Evolutionary conservation across 2,329 filamentous ascomycete genomes (phyloP).

Genomic region (Phyllosticta citriasiana): DNA sequence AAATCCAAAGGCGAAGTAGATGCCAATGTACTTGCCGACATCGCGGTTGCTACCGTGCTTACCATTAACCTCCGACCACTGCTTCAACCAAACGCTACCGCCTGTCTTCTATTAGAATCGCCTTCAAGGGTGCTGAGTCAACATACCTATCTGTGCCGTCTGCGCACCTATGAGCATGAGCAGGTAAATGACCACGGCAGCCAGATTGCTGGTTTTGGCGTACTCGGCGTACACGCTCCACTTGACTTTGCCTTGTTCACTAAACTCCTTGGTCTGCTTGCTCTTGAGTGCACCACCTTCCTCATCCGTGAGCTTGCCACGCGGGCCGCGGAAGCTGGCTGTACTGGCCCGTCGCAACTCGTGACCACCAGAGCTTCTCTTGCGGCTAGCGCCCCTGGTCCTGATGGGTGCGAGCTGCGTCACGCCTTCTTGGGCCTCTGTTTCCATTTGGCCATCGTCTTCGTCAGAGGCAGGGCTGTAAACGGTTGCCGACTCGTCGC

Average conservation of each 20-base stretch:
- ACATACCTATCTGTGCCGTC: slow-evolving; percentile 65
- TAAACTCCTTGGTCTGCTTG: slow-evolving; percentile 76
- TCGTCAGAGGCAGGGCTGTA: slow-evolving; percentile 39
- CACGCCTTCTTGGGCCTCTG: slow-evolving; percentile 57
- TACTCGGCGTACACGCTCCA: slow-evolving; percentile 94
- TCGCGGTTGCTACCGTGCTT: slow-evolving; percentile 57
- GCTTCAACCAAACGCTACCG: slow-evolving; percentile 85
- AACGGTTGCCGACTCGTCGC: slow-evolving; percentile 58
- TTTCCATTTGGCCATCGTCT: slow-evolving; percentile 40
- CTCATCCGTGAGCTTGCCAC: slow-evolving; percentile 77
- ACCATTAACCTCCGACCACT: slow-evolving; percentile 78
- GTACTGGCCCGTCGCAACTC: slow-evolving; percentile 68
- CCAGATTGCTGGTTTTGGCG: slow-evolving; percentile 83
- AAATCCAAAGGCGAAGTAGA: slow-evolving; percentile 92
- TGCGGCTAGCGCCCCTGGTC: slow-evolving; percentile 48
- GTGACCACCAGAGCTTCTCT: slow-evolving; percentile 64
- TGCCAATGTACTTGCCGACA: slow-evolving; percentile 81
- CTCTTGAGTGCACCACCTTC: slow-evolving; percentile 66
- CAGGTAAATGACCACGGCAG: slow-evolving; percentile 73
- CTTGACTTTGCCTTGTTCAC: slow-evolving; percentile 94
- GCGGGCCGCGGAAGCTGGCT: slow-evolving; percentile 76
- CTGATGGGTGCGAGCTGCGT: slow-evolving; percentile 70
- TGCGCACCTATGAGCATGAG: slow-evolving; percentile 69
- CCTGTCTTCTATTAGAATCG: slow-evolving; percentile 32
- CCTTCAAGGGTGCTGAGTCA: slow-evolving; percentile 1